Evolutionary conservation across 371 early-diverging fungal species (phyloP).

Genomic region (Mucor mucedo): DNA sequence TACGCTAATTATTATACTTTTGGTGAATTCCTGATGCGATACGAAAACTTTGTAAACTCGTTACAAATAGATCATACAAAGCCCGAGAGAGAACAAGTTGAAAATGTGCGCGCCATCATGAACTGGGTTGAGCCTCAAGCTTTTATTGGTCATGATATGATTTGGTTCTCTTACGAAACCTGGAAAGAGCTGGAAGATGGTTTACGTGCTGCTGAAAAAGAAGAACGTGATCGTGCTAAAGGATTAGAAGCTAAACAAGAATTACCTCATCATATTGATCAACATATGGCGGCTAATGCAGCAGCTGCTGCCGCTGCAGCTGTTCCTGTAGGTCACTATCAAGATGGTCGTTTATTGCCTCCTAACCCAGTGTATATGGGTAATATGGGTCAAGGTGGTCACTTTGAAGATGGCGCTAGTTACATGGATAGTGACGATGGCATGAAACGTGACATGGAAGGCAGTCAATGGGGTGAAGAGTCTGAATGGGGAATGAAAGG

Average conservation of each 20-base stretch:
- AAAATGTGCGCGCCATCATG: slow-evolving; percentile 49
- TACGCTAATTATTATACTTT: slow-evolving; percentile 69
- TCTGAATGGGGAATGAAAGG: slow-evolving; percentile 61
- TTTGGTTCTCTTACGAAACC: slow-evolving; percentile 73
- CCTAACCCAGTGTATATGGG: slow-evolving; percentile 1
- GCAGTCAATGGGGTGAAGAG: slow-evolving; percentile 60
- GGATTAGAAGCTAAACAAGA: slow-evolving; percentile 29
- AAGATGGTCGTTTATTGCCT: slow-evolving; percentile 39
- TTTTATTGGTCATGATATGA: slow-evolving; percentile 62
- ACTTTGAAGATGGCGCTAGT: slow-evolving; percentile 53
- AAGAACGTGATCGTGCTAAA: slow-evolving; percentile 61
- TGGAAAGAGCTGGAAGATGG: slow-evolving; percentile 85
- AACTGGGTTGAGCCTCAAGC: slow-evolving; percentile 51
- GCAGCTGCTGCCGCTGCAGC: neutral
- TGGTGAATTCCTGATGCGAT: slow-evolving; percentile 70
- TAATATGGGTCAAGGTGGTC: slow-evolving; percentile 10
- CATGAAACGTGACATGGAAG: slow-evolving; percentile 52
- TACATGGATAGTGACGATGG: slow-evolving; percentile 55
- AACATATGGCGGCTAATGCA: neutral
- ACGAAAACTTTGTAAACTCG: slow-evolving; percentile 42
- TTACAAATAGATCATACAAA: slow-evolving; percentile 48
- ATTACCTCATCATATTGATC: slow-evolving; percentile 6
- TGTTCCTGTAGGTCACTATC: slow-evolving; percentile 27
- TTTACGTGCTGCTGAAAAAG: slow-evolving; percentile 75
- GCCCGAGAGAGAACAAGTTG: slow-evolving; percentile 44